These are phyloP conservation scores for Copromyces sp. DNA, from an alignment of 495 filamentous ascomycete species.

Conservation along the genomic window DNA sequence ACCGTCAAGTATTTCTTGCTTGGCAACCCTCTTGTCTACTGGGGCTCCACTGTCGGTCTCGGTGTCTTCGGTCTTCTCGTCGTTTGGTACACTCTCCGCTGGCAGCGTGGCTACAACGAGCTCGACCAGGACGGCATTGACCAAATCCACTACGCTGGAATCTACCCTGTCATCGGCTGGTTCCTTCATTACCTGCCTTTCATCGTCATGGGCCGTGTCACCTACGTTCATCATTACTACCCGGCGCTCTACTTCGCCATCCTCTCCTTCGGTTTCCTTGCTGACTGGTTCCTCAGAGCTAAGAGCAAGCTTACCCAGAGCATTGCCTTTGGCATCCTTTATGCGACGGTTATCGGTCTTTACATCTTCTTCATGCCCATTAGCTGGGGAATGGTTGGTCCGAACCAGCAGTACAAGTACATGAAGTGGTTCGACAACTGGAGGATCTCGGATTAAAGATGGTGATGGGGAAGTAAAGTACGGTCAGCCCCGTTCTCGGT, in stretches of 20 bases:
- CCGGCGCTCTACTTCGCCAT: constrained; percentile 98
- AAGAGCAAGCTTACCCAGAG: constrained; percentile 49
- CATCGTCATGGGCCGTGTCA: constrained; percentile 93
- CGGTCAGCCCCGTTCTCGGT: background rate
- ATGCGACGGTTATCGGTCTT: constrained; percentile 60
- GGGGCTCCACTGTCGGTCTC: constrained; percentile 76
- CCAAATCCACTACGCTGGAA: constrained; percentile 83
- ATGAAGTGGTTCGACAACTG: constrained; percentile 79
- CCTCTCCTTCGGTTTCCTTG: constrained; percentile 73
- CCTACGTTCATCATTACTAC: constrained; percentile 99
- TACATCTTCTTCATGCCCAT: constrained; percentile 90
- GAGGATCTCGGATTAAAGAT: constrained; percentile 51
- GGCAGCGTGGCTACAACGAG: constrained; percentile 90
- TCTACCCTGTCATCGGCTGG: constrained; percentile 92
- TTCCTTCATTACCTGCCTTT: constrained; percentile 94
- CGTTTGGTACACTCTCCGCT: constrained; percentile 80
- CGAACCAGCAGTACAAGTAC: constrained; percentile 74
- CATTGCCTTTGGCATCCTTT: constrained; percentile 58
- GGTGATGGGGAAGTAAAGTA: background rate
- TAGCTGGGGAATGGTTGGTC: constrained; percentile 89
- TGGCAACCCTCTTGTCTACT: constrained; percentile 93
- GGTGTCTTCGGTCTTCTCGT: constrained; percentile 60
- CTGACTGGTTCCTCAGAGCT: constrained; percentile 68
- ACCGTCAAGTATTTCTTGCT: constrained; percentile 97
- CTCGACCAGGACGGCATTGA: constrained; percentile 71